Base-by-base conservation (phyloP, 768 basidiomycete genomes). In the Hericium rajendrae region DNA sequence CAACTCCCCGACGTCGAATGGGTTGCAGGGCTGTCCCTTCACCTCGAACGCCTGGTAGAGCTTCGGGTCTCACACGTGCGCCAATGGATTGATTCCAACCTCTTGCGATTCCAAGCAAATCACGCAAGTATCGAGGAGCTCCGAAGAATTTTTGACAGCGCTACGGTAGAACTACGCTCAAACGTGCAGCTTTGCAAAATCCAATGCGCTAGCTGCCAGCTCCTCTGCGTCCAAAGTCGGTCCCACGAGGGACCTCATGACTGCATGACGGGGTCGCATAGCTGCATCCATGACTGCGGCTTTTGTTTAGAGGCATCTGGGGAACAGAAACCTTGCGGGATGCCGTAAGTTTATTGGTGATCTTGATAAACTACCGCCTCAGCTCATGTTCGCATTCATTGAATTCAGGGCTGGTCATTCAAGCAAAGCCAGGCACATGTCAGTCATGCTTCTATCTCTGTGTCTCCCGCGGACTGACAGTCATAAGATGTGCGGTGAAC, bases 361-460 rank as follows among this genome's bases (percentile, higher is more conserved):
- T 26, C 26, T 26, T 26, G 26, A 26, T 26, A 26, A 26, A 26
- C 5, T 26, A 26, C 26, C 20, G 3, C 13, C 4, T 39, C 18
- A 9, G 13, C 32, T 10, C 22, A 8, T 18, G 37, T 11, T 20
- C 13, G 22, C 20, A 12, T 13, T 48, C 18, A 13, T 18, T 15
- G 6, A 28, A 4, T 50, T 40, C 57, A 84, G 82, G 16, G 82
- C 81, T 22, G 84, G 83, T 0, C 83, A 85, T 57, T 65, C 74
- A 18, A 80, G 79, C 12, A 71, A 69, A 26, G 26, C 26, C 26
- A 26, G 26, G 10, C 83, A 84, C 60, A 73, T 81, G 83, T 83
- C 65, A 52, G 76, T 50, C 28, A 18, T 37, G 2, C 6, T 9
- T 38, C 32, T 55, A 18, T 2, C 6, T 13, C 12, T 15, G 1